phyloP scores from a whole-genome alignment of 2,329 filamentous ascomycete species.

The Penicillium sp. region DNA sequence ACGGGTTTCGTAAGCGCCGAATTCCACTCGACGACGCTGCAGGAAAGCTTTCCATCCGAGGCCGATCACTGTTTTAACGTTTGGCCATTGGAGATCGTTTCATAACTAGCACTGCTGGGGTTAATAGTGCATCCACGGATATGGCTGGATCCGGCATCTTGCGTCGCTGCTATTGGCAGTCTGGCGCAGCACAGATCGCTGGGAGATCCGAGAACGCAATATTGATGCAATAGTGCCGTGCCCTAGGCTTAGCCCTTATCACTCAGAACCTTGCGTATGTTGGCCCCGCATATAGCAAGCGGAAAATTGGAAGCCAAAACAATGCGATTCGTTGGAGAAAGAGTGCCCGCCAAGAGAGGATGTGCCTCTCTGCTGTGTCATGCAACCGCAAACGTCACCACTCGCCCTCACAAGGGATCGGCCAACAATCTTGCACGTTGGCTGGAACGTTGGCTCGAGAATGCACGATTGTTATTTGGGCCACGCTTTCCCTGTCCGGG shows the following conservation, averaged over 20 bases:
- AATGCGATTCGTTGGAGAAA: not conserved
- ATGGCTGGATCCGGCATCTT: not conserved
- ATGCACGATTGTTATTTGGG: not conserved
- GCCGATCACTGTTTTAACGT: too few relatives aligned
- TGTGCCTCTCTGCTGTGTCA: not conserved
- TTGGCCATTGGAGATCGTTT: too few relatives aligned
- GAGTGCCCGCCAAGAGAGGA: not conserved
- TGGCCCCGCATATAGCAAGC: not conserved
- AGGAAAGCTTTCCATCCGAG: too few relatives aligned
- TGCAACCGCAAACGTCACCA: constrained; percentile 5
- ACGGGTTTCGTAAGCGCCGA: too few relatives aligned
- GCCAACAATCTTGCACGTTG: not conserved
- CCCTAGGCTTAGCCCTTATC: not conserved
- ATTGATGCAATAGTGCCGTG: not conserved
- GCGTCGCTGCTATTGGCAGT: not conserved
- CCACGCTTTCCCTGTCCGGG: not conserved
- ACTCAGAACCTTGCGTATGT: not conserved
- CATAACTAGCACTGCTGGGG: not conserved
- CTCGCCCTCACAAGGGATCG: not conserved
- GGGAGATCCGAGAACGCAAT: not conserved
- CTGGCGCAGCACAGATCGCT: not conserved
- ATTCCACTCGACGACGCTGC: too few relatives aligned
- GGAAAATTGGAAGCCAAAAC: not conserved
- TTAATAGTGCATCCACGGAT: not conserved
- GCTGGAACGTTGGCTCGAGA: not conserved